Evolutionary conservation across 768 basidiomycete genomes (phyloP), one percentile per base, ranked within the genome.

Genomic region (Leccinum truebloodii): DNA sequence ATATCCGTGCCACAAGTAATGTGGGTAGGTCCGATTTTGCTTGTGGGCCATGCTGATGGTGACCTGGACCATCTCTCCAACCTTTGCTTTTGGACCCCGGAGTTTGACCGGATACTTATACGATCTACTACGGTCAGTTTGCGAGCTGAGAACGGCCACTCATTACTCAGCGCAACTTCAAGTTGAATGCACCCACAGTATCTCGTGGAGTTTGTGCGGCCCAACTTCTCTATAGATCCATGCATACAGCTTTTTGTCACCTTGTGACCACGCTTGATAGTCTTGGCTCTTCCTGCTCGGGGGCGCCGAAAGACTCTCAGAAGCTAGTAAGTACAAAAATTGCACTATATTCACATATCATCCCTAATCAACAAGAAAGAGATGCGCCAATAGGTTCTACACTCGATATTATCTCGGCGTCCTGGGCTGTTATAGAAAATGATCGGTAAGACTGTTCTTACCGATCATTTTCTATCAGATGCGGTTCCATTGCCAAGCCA

Each of bases 131-230:
- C 24, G 6, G 12, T 52, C 32, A 41, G 41, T 30, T 14, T 26
- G 52, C 9, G 24, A 58, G 18, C 14, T 54, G 46, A 44, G 20
- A 20, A 20, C 4, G 13, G 30, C 8, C 24, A 16, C 24, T 60
- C 18, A 53, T 62, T 34, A 53, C 30, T 49, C 52, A 54, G 52
- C 24, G 35, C 22, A 35, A 28, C 28, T 28, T 28, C 28, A 28
- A 28, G 28, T 28, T 28, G 28, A 28, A 18, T 41, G 18, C 37
- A 44, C 24, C 5, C 59, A 28, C 28, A 28, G 28, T 30, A 50
- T 57, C 34, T 48, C 24, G 62, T 64, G 72, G 72, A 18, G 64
- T 67, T 72, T 72, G 39, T 67, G 71, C 72, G 71, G 71, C 28
- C 52, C 35, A 34, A 28, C 13, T 35, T 13, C 20, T n/a, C 14